Conservation (phyloP, 306 rosid genomes). For the Acacia acuminata region DNA sequence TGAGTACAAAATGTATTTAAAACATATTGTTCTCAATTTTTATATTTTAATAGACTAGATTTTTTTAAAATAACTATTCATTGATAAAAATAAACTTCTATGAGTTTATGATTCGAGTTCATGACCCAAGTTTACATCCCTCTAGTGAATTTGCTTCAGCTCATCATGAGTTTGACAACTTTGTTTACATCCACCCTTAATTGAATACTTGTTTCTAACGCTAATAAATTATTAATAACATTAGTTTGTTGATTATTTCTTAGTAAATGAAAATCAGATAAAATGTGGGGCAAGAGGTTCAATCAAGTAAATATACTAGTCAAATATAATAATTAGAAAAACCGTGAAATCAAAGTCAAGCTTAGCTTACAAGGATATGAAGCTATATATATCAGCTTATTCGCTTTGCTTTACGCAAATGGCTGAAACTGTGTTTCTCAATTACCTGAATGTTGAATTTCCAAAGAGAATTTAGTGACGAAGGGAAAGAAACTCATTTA, state of each 20-base stretch:
- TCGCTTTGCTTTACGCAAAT: slow-evolving; percentile 7
- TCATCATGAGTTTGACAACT: too few relatives aligned
- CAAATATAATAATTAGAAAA: background rate
- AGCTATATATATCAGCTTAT: slow-evolving; percentile 7
- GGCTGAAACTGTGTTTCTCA: background rate
- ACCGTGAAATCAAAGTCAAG: slow-evolving; percentile 11
- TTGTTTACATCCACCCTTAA: background rate
- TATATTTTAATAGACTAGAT: too few relatives aligned
- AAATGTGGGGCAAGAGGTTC: background rate
- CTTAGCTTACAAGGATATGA: background rate
- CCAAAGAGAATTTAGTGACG: background rate
- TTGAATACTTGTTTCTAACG: background rate
- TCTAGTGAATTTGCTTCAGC: too few relatives aligned
- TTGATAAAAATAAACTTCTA: too few relatives aligned
- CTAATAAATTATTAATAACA: background rate
- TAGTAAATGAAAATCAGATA: background rate
- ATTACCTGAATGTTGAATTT: background rate
- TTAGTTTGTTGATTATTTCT: background rate
- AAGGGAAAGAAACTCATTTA: background rate
- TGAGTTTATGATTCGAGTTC: too few relatives aligned
- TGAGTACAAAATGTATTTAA: too few relatives aligned
- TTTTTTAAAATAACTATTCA: too few relatives aligned
- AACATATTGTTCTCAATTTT: too few relatives aligned
- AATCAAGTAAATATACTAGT: background rate
- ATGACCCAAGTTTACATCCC: too few relatives aligned